phyloP scores from a whole-genome alignment of 1,284 basidiomycete genomes.

The Gymnopus androsaceus region DNA sequence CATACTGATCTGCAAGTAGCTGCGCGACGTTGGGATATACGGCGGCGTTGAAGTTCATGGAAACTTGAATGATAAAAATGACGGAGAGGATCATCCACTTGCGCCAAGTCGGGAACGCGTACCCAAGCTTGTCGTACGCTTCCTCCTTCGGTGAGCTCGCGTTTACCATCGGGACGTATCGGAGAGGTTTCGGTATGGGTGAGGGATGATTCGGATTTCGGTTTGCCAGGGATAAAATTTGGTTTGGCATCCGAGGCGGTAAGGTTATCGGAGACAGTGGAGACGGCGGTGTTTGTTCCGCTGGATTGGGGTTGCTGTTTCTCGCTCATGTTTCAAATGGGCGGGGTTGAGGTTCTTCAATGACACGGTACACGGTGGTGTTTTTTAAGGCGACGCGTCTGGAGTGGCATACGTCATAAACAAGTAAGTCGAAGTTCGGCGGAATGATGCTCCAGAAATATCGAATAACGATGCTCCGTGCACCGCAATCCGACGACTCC shows the following conservation, averaged over 20 bases:
- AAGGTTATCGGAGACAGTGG: neutral
- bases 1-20: slow-evolving; percentile 14
- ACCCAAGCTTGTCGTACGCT: slow-evolving; percentile 20
- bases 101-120: slow-evolving; percentile 18
- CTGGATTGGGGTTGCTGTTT: neutral
- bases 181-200: neutral
- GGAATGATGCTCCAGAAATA: too few relatives aligned
- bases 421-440: too few relatives aligned
- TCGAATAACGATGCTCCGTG: too few relatives aligned
- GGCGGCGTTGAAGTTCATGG: slow-evolving; percentile 24
- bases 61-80: slow-evolving; percentile 23
- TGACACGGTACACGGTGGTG: too few relatives aligned
- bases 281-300: neutral
- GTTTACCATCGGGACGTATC: slow-evolving; percentile 1
- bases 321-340: neutral
- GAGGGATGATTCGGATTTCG: neutral
- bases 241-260: neutral
- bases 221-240: neutral
- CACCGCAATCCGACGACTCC: too few relatives aligned
- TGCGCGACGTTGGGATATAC: slow-evolving; percentile 21
- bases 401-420: too few relatives aligned
- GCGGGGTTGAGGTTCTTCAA: neutral
- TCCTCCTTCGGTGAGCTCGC: slow-evolving; percentile 19
- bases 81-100: slow-evolving; percentile 24
- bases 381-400: too few relatives aligned